Base-by-base conservation (phyloP, 164 flowering plant genomes). In the Brasenia schreberi region DNA sequence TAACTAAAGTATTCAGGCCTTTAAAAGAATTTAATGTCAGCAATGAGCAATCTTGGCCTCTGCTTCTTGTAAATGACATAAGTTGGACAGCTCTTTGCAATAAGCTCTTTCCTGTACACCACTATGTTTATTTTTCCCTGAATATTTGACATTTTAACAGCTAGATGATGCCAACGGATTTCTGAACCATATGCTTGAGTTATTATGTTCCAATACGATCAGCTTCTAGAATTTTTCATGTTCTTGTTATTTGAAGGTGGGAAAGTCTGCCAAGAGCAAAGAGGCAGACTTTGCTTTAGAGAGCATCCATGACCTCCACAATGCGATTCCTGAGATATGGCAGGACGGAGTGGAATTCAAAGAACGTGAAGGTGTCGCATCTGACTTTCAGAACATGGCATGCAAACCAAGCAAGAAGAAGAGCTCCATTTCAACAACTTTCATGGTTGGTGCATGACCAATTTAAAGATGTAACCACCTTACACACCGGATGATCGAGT, bases 221-320 rank as follows among this genome's bases (percentile, higher is more conserved):
- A 63, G 5, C 33, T 6, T 14, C 4, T 23, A 61, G 17, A 0
- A 19, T 65, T 19, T 17, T 19, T 18, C 33, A 64, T 7, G 42
- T 18, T 19, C n/a, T 67, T 59, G 17, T 65, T 19, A 3, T 56
- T 52, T 52, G 9, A 42, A 91, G 97, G 92, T 92, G 63, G 93
- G 95, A 16, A 84, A 80, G 56, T 16, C 75, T 6, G 70, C 52
- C 69, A 88, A 81, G 66, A 82, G 66, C 68, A 70, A 74, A 52
- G 93, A 81, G 52, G 87, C 96, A 0, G 96, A 90, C 70, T 92
- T 81, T 72, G 85, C 67, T 5, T 4, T 90, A 65, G 93, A 92
- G 65, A 71, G 58, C n/a, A 68, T 92, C 3, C 16, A 42, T 49
- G 72, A 77, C 33, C 67, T 90, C 65, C 73, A 69, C 0, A 71